phyloP scores from a whole-genome alignment of 768 basidiomycete species.

The Gautieria morchelliformis region DNA sequence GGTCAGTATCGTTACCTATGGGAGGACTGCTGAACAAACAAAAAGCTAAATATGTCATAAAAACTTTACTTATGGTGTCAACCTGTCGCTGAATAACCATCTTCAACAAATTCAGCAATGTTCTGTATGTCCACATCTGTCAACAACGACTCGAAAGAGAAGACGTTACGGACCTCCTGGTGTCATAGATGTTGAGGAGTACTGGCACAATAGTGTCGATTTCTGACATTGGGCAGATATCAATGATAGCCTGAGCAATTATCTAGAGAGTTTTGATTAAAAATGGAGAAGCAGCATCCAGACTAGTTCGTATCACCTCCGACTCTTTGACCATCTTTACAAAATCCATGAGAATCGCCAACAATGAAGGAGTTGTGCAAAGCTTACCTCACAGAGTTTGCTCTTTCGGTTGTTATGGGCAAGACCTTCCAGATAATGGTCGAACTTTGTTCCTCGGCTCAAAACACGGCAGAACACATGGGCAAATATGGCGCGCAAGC shows the following conservation, averaged over 20 bases:
- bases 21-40: neutral
- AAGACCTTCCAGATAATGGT: constrained; percentile 43
- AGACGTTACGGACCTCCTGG: constrained; percentile 36
- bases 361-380: constrained; percentile 5
- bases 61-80: constrained; percentile 50
- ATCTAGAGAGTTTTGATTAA: constrained; percentile 31
- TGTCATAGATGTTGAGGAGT: constrained; percentile 79
- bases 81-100: constrained; percentile 83
- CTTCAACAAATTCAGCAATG: constrained; percentile 63
- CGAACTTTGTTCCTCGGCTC: constrained; percentile 70
- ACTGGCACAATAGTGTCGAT: constrained; percentile 71
- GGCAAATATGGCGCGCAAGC: constrained; percentile 71
- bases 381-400: constrained; percentile 49
- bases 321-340: constrained; percentile 61
- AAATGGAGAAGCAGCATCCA: neutral
- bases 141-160: neutral
- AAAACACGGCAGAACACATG: constrained; percentile 78
- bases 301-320: constrained; percentile 35
- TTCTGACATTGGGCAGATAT: constrained; percentile 70
- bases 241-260: constrained; percentile 75
- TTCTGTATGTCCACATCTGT: neutral
- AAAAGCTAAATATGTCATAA: neutral
- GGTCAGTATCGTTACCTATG: constrained; percentile 66
- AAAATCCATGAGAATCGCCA: constrained; percentile 4
- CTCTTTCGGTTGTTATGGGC: constrained; percentile 35